These are phyloP conservation scores for Myriosclerotinia curreyana DNA, from an alignment of 2,329 filamentous ascomycete genomes.

Conservation along the genomic window DNA sequence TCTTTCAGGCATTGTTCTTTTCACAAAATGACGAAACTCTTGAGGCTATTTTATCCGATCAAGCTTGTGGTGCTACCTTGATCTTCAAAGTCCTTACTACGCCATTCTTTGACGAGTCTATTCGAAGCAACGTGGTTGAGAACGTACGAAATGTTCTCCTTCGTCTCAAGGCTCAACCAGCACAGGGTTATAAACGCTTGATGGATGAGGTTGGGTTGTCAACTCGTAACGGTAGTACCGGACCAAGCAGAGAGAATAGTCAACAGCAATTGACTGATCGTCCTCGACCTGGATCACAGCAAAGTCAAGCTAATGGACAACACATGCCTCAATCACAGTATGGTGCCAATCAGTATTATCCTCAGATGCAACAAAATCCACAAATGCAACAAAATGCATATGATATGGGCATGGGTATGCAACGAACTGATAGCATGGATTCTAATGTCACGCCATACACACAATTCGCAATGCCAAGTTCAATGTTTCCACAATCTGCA, in stretches of 20 bases:
- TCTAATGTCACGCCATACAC: slow-evolving; percentile 50
- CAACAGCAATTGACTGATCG: slow-evolving; percentile 47
- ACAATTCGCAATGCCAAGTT: slow-evolving; percentile 49
- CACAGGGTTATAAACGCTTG: slow-evolving; percentile 93
- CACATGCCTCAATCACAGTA: slow-evolving; percentile 43
- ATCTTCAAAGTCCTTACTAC: slow-evolving; percentile 99
- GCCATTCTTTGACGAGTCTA: slow-evolving; percentile 91
- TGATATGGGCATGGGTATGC: slow-evolving; percentile 52
- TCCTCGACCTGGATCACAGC: slow-evolving; percentile 54
- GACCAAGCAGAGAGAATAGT: slow-evolving; percentile 38
- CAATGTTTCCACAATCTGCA: slow-evolving; percentile 49
- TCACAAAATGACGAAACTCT: slow-evolving; percentile 80
- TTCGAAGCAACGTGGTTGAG: slow-evolving; percentile 83
- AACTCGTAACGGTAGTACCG: slow-evolving; percentile 50
- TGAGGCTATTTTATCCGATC: slow-evolving; percentile 87
- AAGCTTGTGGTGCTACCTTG: slow-evolving; percentile 86
- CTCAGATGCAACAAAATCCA: slow-evolving; percentile 47
- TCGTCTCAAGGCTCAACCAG: slow-evolving; percentile 87
- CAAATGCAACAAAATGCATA: slow-evolving; percentile 46
- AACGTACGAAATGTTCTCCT: slow-evolving; percentile 87
- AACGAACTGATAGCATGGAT: slow-evolving; percentile 54
- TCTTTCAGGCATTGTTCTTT: slow-evolving; percentile 90
- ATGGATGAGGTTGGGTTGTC: slow-evolving; percentile 98
- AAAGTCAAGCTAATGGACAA: slow-evolving; percentile 48
- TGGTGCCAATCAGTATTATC: slow-evolving; percentile 52